These are phyloP conservation scores for Lichtheimia ramosa DNA, from an alignment of 371 early-diverging fungal genomes.

Conservation along the genomic window DNA sequence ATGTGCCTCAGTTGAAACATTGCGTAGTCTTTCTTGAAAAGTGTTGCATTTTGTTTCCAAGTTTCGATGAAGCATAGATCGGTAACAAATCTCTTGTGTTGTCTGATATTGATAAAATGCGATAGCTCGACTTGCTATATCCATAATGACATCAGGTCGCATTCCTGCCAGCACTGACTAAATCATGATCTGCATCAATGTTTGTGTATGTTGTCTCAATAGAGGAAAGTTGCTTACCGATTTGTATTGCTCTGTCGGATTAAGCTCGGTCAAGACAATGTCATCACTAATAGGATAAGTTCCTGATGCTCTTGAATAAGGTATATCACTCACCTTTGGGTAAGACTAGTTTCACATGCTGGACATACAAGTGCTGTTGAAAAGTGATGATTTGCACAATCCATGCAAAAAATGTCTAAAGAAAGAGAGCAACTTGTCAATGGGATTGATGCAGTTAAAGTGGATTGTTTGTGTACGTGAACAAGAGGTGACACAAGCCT, in stretches of 20 bases:
- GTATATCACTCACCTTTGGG: slow-evolving; percentile 49
- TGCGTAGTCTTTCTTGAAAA: slow-evolving; percentile 50
- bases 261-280: slow-evolving; percentile 64
- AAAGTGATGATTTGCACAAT: slow-evolving; percentile 66
- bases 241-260: slow-evolving; percentile 77
- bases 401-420: slow-evolving; percentile 77
- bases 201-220: background rate
- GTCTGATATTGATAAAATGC: slow-evolving; percentile 77
- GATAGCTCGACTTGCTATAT: slow-evolving; percentile 73
- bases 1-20: slow-evolving; percentile 50
- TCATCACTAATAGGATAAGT: slow-evolving; percentile 53
- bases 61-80: slow-evolving; percentile 55
- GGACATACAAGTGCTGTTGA: slow-evolving; percentile 67
- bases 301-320: too few species aligned
- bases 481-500: slow-evolving; percentile 77
- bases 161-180: slow-evolving; percentile 77
- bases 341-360: slow-evolving; percentile 69
- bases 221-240: slow-evolving; percentile 23
- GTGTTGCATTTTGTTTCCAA: slow-evolving; percentile 47
- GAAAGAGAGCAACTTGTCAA: background rate
- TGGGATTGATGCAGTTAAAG: background rate
- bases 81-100: slow-evolving; percentile 67
- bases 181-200: background rate
- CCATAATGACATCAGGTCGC: slow-evolving; percentile 72
- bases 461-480: slow-evolving; percentile 51